Conservation (phyloP, 805 yeast genomes). For the Zygosaccharomyces bisporus region DNA sequence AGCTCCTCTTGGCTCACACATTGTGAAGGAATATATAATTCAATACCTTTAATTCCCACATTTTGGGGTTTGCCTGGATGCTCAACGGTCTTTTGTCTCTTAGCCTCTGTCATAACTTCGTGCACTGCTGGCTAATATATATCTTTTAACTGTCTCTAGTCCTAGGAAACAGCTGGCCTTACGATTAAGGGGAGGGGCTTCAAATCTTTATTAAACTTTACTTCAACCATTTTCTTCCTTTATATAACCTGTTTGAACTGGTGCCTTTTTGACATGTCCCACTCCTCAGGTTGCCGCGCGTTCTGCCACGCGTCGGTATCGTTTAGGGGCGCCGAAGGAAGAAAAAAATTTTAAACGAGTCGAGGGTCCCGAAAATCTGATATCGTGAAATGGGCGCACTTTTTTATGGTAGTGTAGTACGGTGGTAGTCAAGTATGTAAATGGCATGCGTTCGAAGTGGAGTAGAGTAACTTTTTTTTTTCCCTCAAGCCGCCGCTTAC, state of each 20-base stretch:
- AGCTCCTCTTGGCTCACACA: slow-evolving; percentile 84
- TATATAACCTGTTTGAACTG: background rate
- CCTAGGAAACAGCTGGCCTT: slow-evolving; percentile 51
- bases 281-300: slow-evolving; percentile 6
- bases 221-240: background rate
- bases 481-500: no score
- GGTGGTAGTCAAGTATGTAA: background rate
- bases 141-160: background rate
- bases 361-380: background rate
- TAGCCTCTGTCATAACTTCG: slow-evolving; percentile 27
- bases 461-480: no score
- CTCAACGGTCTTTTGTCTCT: slow-evolving; percentile 30
- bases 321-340: background rate
- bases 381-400: no score
- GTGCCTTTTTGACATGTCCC: slow-evolving; percentile 2
- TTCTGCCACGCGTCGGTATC: slow-evolving; percentile 3
- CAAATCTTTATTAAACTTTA: background rate
- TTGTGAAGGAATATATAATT: slow-evolving; percentile 82
- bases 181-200: slow-evolving; percentile 87
- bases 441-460: no score
- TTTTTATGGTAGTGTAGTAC: background rate
- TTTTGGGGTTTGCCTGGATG: slow-evolving; percentile 56
- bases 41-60: slow-evolving; percentile 96
- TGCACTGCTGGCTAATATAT: background rate
- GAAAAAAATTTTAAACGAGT: slow-evolving; percentile 1